These are phyloP conservation scores for Nepenthes alata DNA, from an alignment of 179 eudicot species.

Conservation along the genomic window DNA sequence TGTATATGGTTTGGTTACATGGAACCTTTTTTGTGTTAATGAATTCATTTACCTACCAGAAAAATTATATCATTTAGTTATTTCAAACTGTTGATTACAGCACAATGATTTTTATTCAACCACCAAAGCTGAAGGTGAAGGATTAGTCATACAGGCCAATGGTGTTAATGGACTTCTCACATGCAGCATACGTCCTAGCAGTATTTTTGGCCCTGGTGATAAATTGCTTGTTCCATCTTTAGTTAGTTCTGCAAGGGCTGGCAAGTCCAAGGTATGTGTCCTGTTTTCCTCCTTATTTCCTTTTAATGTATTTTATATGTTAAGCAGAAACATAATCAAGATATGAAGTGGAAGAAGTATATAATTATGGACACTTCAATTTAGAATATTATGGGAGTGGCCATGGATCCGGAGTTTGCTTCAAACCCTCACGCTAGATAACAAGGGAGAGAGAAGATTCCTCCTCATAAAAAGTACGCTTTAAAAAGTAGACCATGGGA, in stretches of 20 bases:
- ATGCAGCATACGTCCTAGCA: constrained; percentile 89
- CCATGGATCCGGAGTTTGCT: too few relatives aligned
- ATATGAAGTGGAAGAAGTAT: too few relatives aligned
- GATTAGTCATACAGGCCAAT: constrained; percentile 73
- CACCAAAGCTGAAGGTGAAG: constrained; percentile 94
- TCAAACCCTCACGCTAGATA: too few relatives aligned
- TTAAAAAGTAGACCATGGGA: too few relatives aligned
- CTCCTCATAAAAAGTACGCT: too few relatives aligned
- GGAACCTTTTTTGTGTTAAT: background rate
- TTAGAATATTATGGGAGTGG: too few relatives aligned
- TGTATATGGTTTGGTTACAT: background rate
- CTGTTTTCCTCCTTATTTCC: background rate
- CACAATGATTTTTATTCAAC: constrained; percentile 89
- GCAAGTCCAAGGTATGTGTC: constrained; percentile 67
- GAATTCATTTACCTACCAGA: background rate
- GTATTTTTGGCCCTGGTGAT: constrained; percentile 98
- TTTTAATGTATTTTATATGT: background rate
- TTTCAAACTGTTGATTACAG: constrained; percentile 19
- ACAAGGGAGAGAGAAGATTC: too few relatives aligned
- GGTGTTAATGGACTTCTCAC: constrained; percentile 80
- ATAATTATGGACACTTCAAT: too few relatives aligned
- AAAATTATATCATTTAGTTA: background rate
- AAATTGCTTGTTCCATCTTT: constrained; percentile 84
- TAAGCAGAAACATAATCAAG: background rate
- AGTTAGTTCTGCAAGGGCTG: constrained; percentile 87